Base-by-base conservation (phyloP, 495 filamentous ascomycete genomes). In the Penicillium arizonense region DNA sequence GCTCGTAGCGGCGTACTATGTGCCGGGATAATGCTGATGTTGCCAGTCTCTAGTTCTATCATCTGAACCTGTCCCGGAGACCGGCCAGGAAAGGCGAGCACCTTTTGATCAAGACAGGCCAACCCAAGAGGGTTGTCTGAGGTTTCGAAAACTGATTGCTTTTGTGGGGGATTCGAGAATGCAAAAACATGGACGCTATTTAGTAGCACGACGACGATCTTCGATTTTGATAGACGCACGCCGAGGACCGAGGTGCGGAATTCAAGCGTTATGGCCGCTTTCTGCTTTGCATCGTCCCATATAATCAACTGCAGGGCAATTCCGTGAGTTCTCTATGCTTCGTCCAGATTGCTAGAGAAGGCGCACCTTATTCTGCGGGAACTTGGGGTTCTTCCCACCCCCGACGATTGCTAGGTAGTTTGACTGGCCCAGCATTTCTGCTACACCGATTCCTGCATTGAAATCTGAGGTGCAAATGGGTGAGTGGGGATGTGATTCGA, bases 21-120 rank as follows among this genome's bases (percentile, higher is more conserved):
- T 2, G 95, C 94, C 1, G 93, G 93, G 43, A 97, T 89, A 68
- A 98, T 96, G 70, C 86, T 96, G 51, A 97, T 89, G 58, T 89
- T 94, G 33, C 87, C 87, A 4, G 82, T 90, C 23, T 79, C 78
- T 34, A 96, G 67, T 65, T 95, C 87, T 41, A 96, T 88, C 18
- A 98, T 67, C 62, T 96, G 92, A n/a, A 97, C 86, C 57, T 98
- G 94, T 20, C 95, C 94, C 1, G 82, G 72, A 5, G 88, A 90
- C 37, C 90, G 77, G 20, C 91, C 92, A 0, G 93, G 94, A 59
- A 97, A 95, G 16, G 84, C 87, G 2, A 96, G 69, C 9, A 86
- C 62, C 54, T 86, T 84, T 21, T 84, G 67, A 3, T 89, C 86
- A 13, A 98, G 70, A 63, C 85, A 88, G 60, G 88, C 93, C 3